phyloP scores from a whole-genome alignment of 2,329 filamentous ascomycete species.

The Elsinoe perseae region DNA sequence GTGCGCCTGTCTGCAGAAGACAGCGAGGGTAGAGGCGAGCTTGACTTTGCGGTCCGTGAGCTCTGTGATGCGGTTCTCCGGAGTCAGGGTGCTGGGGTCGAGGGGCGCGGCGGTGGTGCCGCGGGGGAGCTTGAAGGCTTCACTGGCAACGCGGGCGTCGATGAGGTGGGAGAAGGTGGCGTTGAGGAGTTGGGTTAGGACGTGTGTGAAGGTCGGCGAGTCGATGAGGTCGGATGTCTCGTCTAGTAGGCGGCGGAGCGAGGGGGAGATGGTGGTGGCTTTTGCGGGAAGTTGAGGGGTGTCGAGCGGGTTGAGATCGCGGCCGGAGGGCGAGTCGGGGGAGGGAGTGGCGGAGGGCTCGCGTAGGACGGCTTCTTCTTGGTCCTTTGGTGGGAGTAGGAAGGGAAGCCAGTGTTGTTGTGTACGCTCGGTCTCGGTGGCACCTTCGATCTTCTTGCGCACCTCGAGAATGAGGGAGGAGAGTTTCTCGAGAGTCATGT shows the following conservation, averaged over 20 bases:
- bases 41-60: conserved; percentile 50
- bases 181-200: conserved; percentile 79
- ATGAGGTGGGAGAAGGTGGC: conserved; percentile 77
- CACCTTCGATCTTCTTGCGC: conserved; percentile 74
- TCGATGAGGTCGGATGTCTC: conserved; percentile 95
- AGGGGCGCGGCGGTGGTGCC: conserved; percentile 31
- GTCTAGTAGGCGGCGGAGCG: conserved; percentile 77
- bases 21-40: conserved; percentile 81
- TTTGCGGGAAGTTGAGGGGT: conserved; percentile 26
- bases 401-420: conserved; percentile 70
- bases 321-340: conserved; percentile 27
- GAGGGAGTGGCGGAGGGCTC: conserved; percentile 58
- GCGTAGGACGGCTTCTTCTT: conserved; percentile 75
- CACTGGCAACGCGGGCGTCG: conserved; percentile 69
- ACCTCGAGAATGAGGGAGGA: conserved; percentile 75
- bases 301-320: conserved; percentile 20
- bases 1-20: conserved; percentile 85
- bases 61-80: conserved; percentile 48
- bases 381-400: conserved; percentile 68
- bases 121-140: conserved; percentile 59
- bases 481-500: conserved; percentile 72
- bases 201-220: conserved; percentile 80
- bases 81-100: conserved; percentile 34
- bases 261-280: conserved; percentile 42
- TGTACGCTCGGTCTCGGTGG: conserved; percentile 55